Evolutionary conservation across 352 stramenopile species (phyloP).

Genomic region (Phytopythium aichiense): DNA sequence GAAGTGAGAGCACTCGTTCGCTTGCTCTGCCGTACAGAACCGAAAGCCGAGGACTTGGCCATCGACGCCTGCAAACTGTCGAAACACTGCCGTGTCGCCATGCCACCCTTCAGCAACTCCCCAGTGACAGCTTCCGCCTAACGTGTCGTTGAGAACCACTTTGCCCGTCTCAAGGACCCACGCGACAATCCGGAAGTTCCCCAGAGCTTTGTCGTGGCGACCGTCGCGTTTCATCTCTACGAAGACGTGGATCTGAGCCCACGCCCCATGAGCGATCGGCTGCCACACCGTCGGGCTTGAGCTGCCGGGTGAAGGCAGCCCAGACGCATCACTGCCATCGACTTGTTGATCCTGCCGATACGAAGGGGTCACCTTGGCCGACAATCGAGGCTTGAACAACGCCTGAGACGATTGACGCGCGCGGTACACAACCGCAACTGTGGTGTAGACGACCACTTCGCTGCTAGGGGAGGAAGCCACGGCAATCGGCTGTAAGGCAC

Average conservation of each 20-base stretch:
- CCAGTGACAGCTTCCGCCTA: slow-evolving; percentile 39
- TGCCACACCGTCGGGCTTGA: slow-evolving; percentile 17
- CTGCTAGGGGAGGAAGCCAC: background rate
- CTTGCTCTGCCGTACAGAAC: slow-evolving; percentile 39
- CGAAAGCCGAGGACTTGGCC: slow-evolving; percentile 42
- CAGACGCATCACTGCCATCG: background rate
- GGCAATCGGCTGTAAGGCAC: background rate
- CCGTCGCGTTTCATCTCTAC: slow-evolving; percentile 32
- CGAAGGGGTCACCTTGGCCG: background rate
- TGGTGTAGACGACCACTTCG: slow-evolving; percentile 24
- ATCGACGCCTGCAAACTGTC: slow-evolving; percentile 34
- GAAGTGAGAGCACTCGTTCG: slow-evolving; percentile 46
- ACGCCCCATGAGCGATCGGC: slow-evolving; percentile 35
- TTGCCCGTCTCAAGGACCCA: slow-evolving; percentile 54
- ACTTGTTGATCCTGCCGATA: background rate
- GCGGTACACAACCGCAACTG: slow-evolving; percentile 16
- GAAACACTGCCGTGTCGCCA: slow-evolving; percentile 14
- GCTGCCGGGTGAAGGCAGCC: background rate
- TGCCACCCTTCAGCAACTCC: slow-evolving; percentile 18
- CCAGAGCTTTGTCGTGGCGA: slow-evolving; percentile 16
- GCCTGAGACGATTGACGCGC: background rate
- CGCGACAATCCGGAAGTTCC: slow-evolving; percentile 45
- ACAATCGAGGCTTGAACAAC: background rate
- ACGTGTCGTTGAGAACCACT: slow-evolving; percentile 49
- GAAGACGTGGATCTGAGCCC: slow-evolving; percentile 53